Percentiles rank a stretch among this genome's conserved stretches.
Conservation (phyloP, 2,329 filamentous ascomycete species). For the Colletotrichum godetiae region DNA sequence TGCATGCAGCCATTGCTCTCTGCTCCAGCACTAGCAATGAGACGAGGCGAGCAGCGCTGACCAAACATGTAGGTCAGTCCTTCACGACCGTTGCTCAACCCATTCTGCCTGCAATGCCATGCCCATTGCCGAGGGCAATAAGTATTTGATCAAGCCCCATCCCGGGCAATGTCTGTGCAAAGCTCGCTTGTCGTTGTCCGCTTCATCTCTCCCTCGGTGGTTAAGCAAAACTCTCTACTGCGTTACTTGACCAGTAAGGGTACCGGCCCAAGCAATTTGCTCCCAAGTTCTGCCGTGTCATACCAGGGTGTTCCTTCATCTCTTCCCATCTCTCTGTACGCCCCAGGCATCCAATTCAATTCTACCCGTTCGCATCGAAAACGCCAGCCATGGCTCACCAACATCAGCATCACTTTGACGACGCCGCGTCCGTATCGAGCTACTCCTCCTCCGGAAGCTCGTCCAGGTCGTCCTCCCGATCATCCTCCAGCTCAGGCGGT, state of each 20-base stretch:
- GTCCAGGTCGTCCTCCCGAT: slow-evolving; percentile 31
- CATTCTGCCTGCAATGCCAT: not conserved
- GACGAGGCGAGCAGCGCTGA: slow-evolving; percentile 33
- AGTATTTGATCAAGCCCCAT: slow-evolving; percentile 32
- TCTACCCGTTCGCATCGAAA: not conserved
- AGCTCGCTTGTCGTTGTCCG: not conserved
- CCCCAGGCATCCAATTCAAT: not conserved
- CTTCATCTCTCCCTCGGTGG: slow-evolving; percentile 30
- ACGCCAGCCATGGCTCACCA: slow-evolving; percentile 24
- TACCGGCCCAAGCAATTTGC: not conserved
- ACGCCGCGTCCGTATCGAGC: slow-evolving; percentile 25
- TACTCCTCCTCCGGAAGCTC: slow-evolving; percentile 26
- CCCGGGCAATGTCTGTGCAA: not conserved
- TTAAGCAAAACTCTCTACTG: slow-evolving; percentile 16
- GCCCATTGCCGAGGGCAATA: not conserved
- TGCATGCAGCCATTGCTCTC: slow-evolving; percentile 6
- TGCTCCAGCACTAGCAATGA: slow-evolving; percentile 8
- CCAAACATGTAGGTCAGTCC: slow-evolving; percentile 3
- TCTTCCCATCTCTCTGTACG: not conserved
- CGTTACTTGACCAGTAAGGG: not conserved
- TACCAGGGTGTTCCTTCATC: not conserved
- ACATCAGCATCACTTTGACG: slow-evolving; percentile 21
- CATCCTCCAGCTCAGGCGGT: slow-evolving; percentile 26
- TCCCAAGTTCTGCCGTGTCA: slow-evolving; percentile 4
- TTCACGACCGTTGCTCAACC: slow-evolving; percentile 17